Base-by-base conservation (phyloP, 169 alveolate species). In the Besnoitia besnoiti region DNA sequence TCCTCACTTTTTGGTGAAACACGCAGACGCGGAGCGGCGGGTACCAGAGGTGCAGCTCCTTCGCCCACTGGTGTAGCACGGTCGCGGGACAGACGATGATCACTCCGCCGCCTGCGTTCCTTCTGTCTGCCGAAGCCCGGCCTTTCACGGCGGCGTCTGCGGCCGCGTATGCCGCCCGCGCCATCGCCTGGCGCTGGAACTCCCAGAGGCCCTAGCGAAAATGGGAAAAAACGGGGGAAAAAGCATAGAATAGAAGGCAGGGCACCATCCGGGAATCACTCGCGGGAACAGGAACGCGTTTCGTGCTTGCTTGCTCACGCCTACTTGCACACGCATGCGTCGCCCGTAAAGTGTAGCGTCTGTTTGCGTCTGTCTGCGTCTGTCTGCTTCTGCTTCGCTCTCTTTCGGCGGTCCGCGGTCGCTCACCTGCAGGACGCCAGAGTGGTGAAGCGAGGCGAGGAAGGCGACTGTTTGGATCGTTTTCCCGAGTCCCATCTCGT, bases 401-500 rank as follows among this genome's bases (percentile, higher is more conserved):
- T 62, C 79, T 27, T 7, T 62, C 39, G 33, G 44, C 14, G 33
- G 35, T 62, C 19, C 33, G 79, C 7, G 79, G 39, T 61, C 77
- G 85, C 87, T 27, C 55, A 44, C 67, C 77, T 94, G 93, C 30
- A 94, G 87, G n/a, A 94, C 82, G 24, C 79, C 77, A 3, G 94
- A 90, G n/a, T 80, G 90, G 35, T 91, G 93, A 49, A 94, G 73
- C 12, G 89, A 92, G 42, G 98, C 97, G 39, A 98, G 80, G 44
- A 97, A 96, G 0, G 99, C 96, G 27, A 96, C 97, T 5, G 97
- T 97, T 96, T 98, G 96, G 24, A 98, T 96, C 12, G 99, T 98
- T 89, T 98, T 98, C 35, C 99, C 99, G 19, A 98, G 92, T 5
- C 99, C 99, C 99, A 98, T 98, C 93, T 98, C 99, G 94, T 98